These are phyloP conservation scores for Sporothrix schenckii DNA, from an alignment of 2,329 filamentous ascomycete species.

Conservation along the genomic window DNA sequence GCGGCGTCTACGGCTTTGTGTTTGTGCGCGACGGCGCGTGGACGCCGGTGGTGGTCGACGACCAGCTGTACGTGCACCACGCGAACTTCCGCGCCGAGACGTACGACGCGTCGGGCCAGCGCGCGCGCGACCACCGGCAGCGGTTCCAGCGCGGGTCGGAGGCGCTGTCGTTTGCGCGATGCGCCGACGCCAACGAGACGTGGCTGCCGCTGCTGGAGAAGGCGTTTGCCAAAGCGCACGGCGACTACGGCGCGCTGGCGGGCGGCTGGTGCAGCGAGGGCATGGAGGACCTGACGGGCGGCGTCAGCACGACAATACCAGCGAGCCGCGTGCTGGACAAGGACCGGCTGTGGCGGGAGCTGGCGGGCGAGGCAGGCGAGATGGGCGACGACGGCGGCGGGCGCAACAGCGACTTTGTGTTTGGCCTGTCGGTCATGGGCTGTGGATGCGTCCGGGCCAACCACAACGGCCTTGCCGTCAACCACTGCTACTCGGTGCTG, in stretches of 20 bases:
- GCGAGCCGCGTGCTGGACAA: conserved; percentile 65
- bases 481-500: conserved; percentile 58
- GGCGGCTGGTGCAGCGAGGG: conserved; percentile 64
- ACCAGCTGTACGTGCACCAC: conserved; percentile 66
- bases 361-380: conserved; percentile 48
- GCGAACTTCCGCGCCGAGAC: conserved; percentile 52
- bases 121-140: conserved; percentile 63
- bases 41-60: conserved; percentile 71
- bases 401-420: conserved; percentile 56
- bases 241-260: conserved; percentile 69
- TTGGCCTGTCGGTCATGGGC: conserved; percentile 48
- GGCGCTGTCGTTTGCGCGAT: conserved; percentile 70
- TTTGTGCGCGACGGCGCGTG: conserved; percentile 61
- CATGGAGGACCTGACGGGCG: conserved; percentile 57
- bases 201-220: conserved; percentile 76
- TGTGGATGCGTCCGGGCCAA: conserved; percentile 21
- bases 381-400: background rate
- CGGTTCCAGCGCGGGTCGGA: conserved; percentile 68
- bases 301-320: conserved; percentile 59
- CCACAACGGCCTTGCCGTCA: conserved; percentile 40
- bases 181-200: conserved; percentile 69
- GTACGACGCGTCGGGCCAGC: conserved; percentile 48
- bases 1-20: conserved; percentile 39
- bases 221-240: conserved; percentile 75
- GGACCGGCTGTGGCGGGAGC: conserved; percentile 70